Evolutionary conservation across 228 moss, liverwort and hornwort genomes (phyloP).

Genomic region (Sphagnum fallax): DNA sequence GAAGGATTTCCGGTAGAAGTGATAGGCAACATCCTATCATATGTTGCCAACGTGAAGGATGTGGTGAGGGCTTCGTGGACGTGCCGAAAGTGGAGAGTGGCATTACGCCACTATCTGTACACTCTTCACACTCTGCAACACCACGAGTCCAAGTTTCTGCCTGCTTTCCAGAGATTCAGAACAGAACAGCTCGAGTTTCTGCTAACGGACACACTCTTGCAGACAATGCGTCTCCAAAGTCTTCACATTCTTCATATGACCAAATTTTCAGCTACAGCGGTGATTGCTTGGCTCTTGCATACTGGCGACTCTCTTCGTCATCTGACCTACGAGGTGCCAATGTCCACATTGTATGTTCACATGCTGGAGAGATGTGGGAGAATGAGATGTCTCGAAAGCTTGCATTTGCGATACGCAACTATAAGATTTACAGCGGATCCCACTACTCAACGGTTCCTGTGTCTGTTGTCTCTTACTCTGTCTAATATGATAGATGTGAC

Average conservation of each 20-base stretch:
- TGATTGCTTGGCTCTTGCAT: slow-evolving; percentile 82
- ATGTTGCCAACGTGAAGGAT: slow-evolving; percentile 63
- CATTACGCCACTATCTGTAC: slow-evolving; percentile 63
- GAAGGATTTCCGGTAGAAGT: slow-evolving; percentile 71
- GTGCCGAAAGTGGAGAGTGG: slow-evolving; percentile 79
- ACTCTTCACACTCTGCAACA: slow-evolving; percentile 38
- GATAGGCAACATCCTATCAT: slow-evolving; percentile 73
- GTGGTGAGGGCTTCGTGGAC: slow-evolving; percentile 66
- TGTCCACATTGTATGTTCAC: slow-evolving; percentile 45
- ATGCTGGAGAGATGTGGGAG: slow-evolving; percentile 64
- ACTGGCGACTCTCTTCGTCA: slow-evolving; percentile 65
- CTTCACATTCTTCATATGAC: slow-evolving; percentile 36
- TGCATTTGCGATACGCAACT: no score
- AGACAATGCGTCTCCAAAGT: slow-evolving; percentile 59
- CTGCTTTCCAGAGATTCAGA: slow-evolving; percentile 29
- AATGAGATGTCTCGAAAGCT: slow-evolving; percentile 13
- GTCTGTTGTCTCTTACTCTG: no score
- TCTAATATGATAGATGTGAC: no score
- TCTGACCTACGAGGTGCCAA: slow-evolving; percentile 60
- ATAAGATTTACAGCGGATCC: no score
- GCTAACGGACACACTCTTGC: slow-evolving; percentile 65
- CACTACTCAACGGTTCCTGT: no score
- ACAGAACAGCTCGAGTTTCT: slow-evolving; percentile 60
- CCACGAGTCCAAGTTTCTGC: slow-evolving; percentile 28
- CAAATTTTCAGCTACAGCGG: slow-evolving; percentile 58